phyloP scores from a whole-genome alignment of 345 rosid genomes.

The Rhizophora apiculata region DNA sequence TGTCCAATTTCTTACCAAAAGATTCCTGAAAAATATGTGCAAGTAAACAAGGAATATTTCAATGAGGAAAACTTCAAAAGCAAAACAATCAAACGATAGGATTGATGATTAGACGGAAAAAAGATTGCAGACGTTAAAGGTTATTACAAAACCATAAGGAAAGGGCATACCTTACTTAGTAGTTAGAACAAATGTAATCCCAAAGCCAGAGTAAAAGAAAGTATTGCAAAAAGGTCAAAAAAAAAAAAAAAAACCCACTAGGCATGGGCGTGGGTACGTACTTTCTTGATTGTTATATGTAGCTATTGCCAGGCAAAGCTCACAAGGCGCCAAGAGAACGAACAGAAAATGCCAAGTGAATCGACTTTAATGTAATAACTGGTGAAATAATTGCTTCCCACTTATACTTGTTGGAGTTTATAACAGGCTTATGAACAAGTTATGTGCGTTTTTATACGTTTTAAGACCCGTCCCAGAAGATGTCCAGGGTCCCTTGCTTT shows the following conservation, averaged over 20 bases:
- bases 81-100: background rate
- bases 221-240: background rate
- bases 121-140: too few relatives aligned
- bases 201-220: slow-evolving; percentile 11
- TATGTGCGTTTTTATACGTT: background rate
- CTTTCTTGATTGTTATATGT: background rate
- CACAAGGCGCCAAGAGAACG: too few relatives aligned
- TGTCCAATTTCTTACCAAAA: slow-evolving; percentile 15
- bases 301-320: background rate
- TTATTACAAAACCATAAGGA: background rate
- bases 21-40: background rate
- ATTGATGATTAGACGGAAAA: background rate
- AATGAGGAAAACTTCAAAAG: background rate
- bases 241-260: too few relatives aligned
- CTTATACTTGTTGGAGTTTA: background rate
- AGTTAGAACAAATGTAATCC: background rate
- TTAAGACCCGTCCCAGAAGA: background rate
- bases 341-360: too few relatives aligned
- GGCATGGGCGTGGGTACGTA: background rate
- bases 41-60: background rate
- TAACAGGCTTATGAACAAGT: background rate
- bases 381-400: background rate
- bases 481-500: background rate
- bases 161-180: slow-evolving; percentile 13
- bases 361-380: too few relatives aligned